A percentile compares a stretch with the other conserved stretches of the same genome.
Conservation (phyloP, 2,329 filamentous ascomycete genomes). For the Graphiopsis chlorocephala region DNA sequence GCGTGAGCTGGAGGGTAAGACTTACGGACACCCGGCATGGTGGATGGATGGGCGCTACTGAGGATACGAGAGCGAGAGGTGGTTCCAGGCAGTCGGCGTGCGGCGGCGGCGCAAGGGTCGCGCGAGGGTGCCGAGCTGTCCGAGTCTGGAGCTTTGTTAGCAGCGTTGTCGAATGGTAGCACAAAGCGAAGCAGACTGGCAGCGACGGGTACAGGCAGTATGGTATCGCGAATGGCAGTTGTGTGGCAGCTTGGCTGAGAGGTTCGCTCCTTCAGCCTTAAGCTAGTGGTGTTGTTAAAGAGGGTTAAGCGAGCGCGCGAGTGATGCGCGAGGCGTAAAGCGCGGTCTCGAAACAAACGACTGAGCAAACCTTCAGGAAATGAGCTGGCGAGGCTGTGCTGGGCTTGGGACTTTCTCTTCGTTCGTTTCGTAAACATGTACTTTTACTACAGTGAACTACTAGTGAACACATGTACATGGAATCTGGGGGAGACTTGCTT, state of each 20-base stretch:
- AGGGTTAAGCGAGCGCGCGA: background rate
- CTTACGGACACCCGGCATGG: conserved; percentile 23
- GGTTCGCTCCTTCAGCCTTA: background rate
- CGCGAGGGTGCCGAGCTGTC: background rate
- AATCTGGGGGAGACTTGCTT: background rate
- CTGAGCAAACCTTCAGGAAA: conserved; percentile 12
- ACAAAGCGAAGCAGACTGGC: background rate
- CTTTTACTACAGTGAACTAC: background rate
- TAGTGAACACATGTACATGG: background rate
- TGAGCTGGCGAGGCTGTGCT: conserved; percentile 11
- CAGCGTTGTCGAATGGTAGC: background rate
- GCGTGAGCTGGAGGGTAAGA: background rate
- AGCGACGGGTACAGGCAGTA: background rate
- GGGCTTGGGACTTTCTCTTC: background rate
- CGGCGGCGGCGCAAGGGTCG: background rate
- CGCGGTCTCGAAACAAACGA: conserved; percentile 3
- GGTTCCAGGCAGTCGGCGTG: background rate
- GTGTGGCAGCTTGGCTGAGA: background rate
- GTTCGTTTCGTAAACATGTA: background rate
- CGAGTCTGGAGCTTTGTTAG: background rate
- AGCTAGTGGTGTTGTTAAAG: background rate
- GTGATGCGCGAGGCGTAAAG: background rate
- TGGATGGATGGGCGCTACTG: background rate
- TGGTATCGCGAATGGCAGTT: background rate
- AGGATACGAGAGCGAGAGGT: background rate